Percentiles rank a stretch among this genome's conserved stretches.
Conservation (phyloP, 768 basidiomycete genomes). For the Phlebiopsis gigantea region DNA sequence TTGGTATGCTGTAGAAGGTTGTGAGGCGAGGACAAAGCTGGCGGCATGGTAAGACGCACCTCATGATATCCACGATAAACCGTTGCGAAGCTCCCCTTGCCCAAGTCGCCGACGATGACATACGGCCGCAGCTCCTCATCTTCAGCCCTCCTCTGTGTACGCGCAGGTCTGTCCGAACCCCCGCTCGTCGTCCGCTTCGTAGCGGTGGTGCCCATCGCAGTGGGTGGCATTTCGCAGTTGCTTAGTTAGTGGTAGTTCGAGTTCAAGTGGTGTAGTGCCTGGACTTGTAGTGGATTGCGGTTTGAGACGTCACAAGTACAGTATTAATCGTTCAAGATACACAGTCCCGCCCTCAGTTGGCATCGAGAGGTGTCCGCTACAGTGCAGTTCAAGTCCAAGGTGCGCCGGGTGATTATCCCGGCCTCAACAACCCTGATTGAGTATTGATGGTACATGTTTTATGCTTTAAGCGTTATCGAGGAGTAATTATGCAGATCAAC, state of each 20-base stretch:
- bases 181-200: conserved; percentile 18
- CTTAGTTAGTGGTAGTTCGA: conserved; percentile 3
- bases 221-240: conserved; percentile 18
- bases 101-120: conserved; percentile 69
- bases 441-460: no score
- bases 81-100: conserved; percentile 92
- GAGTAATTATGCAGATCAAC: no score
- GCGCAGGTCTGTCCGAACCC: conserved; percentile 11
- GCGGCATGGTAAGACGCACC: conserved; percentile 36
- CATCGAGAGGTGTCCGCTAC: conserved; percentile 5
- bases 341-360: conserved; percentile 7
- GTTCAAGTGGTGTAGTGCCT: neutral
- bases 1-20: conserved; percentile 55
- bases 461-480: no score
- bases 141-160: conserved; percentile 29
- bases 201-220: conserved; percentile 14
- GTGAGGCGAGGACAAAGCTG: neutral
- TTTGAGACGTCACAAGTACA: conserved; percentile 2
- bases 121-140: conserved; percentile 76
- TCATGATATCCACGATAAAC: conserved; percentile 93
- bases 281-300: neutral
- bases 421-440: conserved; percentile 1
- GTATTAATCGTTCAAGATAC: conserved; percentile 6
- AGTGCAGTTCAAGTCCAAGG: neutral
- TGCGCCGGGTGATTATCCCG: neutral